A percentile compares a stretch with the other conserved stretches of the same genome.
phyloP scores from a whole-genome alignment of 768 basidiomycete genomes.

The Hydnomerulius pinastri region DNA sequence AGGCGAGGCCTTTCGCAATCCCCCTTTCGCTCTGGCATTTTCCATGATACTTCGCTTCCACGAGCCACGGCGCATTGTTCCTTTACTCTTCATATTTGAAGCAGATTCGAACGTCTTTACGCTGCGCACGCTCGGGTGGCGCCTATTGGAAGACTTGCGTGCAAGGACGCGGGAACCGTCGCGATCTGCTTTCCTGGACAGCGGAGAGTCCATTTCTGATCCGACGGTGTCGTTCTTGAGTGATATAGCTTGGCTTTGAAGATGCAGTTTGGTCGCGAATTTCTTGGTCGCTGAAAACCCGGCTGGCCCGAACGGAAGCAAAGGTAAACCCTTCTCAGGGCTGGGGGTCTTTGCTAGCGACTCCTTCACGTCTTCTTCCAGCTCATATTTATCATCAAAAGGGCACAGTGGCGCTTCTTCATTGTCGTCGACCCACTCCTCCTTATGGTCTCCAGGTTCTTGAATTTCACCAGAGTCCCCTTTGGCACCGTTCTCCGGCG shows the following conservation, averaged over 20 bases:
- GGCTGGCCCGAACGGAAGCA: constrained; percentile 1
- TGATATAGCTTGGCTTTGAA: constrained; percentile 16
- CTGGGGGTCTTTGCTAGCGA: neutral
- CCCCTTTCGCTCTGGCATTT: constrained; percentile 16
- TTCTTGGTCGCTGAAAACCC: constrained; percentile 19
- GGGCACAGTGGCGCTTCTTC: constrained; percentile 23
- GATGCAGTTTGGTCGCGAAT: constrained; percentile 16
- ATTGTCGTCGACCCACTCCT: constrained; percentile 30
- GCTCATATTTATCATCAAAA: constrained; percentile 26
- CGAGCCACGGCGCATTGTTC: constrained; percentile 25
- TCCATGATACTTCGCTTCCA: constrained; percentile 25
- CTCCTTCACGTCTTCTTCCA: neutral
- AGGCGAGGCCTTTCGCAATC: constrained; percentile 7
- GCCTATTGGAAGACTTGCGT: constrained; percentile 15
- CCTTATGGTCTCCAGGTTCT: constrained; percentile 5
- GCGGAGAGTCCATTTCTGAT: neutral
- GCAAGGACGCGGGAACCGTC: neutral
- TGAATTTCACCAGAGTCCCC: constrained; percentile 8
- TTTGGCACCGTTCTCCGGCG: constrained; percentile 9
- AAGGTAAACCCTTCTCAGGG: constrained; percentile 17
- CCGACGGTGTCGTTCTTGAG: constrained; percentile 7
- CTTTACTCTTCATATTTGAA: constrained; percentile 14
- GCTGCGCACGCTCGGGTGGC: constrained; percentile 16
- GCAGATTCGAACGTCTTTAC: constrained; percentile 9
- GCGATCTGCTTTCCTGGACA: neutral